A percentile compares a stretch with the other conserved stretches of the same genome.
Conservation (phyloP, 768 basidiomycete species). For the Chlorophyllum brunneum region DNA sequence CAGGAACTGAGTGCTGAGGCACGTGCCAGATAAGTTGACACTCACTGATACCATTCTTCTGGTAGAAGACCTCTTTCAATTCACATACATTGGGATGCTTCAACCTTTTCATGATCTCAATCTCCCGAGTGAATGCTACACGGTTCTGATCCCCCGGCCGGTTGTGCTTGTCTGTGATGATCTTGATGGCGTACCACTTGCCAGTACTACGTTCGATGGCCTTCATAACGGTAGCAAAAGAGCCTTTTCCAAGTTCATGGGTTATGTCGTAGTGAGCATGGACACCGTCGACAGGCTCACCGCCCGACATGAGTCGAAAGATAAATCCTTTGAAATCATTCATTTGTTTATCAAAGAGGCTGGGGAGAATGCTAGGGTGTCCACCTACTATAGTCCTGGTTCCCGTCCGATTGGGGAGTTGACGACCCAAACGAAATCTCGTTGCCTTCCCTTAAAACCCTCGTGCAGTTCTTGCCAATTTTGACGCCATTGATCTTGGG, state of each 20-base stretch:
- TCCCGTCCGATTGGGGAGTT: slow-evolving; percentile 38
- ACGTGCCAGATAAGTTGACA: slow-evolving; percentile 19
- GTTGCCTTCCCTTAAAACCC: slow-evolving; percentile 71
- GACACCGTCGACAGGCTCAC: slow-evolving; percentile 47
- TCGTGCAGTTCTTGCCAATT: slow-evolving; percentile 52
- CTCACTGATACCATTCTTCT: slow-evolving; percentile 57
- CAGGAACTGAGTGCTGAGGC: slow-evolving; percentile 15
- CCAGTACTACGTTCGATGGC: slow-evolving; percentile 72
- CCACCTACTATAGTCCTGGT: slow-evolving; percentile 70
- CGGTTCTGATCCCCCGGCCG: slow-evolving; percentile 27
- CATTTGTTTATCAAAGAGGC: not conserved
- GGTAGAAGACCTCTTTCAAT: slow-evolving; percentile 72
- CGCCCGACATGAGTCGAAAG: slow-evolving; percentile 59
- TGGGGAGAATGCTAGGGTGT: not conserved
- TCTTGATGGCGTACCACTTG: slow-evolving; percentile 82
- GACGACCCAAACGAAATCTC: slow-evolving; percentile 82
- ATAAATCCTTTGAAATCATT: slow-evolving; percentile 51
- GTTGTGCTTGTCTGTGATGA: slow-evolving; percentile 54
- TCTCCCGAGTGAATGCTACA: slow-evolving; percentile 59
- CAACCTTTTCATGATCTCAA: slow-evolving; percentile 72
- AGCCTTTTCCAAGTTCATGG: slow-evolving; percentile 79
- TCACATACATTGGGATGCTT: slow-evolving; percentile 82
- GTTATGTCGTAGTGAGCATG: slow-evolving; percentile 65
- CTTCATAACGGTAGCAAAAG: slow-evolving; percentile 88
- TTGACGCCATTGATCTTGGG: slow-evolving; percentile 62